Conservation (phyloP, 116 monocot species). For the Zostera marina region DNA sequence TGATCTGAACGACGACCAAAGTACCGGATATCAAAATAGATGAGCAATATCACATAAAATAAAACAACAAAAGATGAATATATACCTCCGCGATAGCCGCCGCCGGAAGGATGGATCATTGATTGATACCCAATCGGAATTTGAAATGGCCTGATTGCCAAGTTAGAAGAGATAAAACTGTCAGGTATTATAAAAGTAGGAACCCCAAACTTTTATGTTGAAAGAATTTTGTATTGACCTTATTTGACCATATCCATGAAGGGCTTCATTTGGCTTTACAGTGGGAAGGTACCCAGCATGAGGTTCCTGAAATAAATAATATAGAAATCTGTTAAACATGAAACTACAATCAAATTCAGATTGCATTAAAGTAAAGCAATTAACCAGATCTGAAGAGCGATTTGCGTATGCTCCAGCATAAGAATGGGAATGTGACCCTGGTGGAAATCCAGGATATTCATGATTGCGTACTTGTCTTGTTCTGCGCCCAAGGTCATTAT, state of each 20-base stretch:
- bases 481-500: slow-evolving; percentile 8
- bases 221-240: slow-evolving; percentile 11
- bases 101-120: slow-evolving; percentile 2
- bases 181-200: not conserved
- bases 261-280: slow-evolving; percentile 6
- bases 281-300: slow-evolving; percentile 49
- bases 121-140: not conserved
- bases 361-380: not conserved
- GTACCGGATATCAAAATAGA: too few species aligned
- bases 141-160: not conserved
- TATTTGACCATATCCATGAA: slow-evolving; percentile 17
- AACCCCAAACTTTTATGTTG: not conserved
- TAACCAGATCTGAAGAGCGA: slow-evolving; percentile 32
- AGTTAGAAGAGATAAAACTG: not conserved
- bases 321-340: not conserved
- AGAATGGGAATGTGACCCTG: slow-evolving; percentile 8
- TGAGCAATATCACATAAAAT: too few species aligned
- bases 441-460: slow-evolving; percentile 13
- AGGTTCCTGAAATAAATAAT: slow-evolving; percentile 28
- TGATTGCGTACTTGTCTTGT: slow-evolving; percentile 25
- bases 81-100: slow-evolving; percentile 21
- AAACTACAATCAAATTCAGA: not conserved
- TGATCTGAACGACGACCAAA: too few species aligned
- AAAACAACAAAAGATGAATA: too few species aligned
- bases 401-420: slow-evolving; percentile 19